These are phyloP conservation scores for Triticum aestivum DNA, from an alignment of 176 grass and related monocot genomes.

Conservation along the genomic window IWGSC_CS_RefSeq_v2.1 NC_057795.1:426273293-426273792, in stretches of 20 bases:
- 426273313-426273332: conserved; percentile 46
- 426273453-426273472: conserved; percentile 77
- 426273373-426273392: conserved; percentile 51
- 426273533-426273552: conserved; percentile 42
- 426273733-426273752: not conserved
- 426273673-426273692: not conserved
- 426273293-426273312: not conserved
- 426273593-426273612: not conserved
- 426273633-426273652: not conserved
- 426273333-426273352: conserved; percentile 59
- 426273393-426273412: conserved; percentile 57
- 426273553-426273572: conserved; percentile 54
- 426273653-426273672: not conserved
- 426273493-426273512: conserved; percentile 52
- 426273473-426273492: conserved; percentile 44
- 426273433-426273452: conserved; percentile 43
- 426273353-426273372: conserved; percentile 52
- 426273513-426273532: conserved; percentile 36
- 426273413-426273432: conserved; percentile 66
- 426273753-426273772: not conserved
- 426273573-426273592: conserved; percentile 15
- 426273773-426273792: not conserved
- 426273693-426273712: not conserved
- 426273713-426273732: not conserved
- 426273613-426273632: not conserved